Conservation (phyloP, 2,329 filamentous ascomycete genomes). For the Fusarium sp. region DNA sequence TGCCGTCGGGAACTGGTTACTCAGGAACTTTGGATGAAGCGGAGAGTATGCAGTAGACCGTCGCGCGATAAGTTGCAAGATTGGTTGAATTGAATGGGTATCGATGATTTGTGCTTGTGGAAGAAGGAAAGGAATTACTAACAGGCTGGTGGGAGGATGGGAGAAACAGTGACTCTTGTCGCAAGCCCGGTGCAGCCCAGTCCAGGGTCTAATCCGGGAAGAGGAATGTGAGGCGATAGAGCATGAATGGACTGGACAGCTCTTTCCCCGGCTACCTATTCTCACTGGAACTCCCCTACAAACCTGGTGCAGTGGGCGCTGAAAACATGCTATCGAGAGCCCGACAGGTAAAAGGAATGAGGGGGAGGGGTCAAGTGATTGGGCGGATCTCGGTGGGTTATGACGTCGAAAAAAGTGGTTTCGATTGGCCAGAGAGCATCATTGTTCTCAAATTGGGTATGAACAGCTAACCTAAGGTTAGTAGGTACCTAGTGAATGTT, state of each 20-base stretch:
- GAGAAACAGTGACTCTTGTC: constrained; percentile 14
- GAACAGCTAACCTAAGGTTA: not conserved
- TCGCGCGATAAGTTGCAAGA: not conserved
- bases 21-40: constrained; percentile 20
- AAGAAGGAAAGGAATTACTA: constrained; percentile 1
- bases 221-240: constrained; percentile 19
- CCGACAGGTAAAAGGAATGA: constrained; percentile 18
- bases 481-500: not conserved
- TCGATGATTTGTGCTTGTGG: not conserved
- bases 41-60: not conserved
- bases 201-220: constrained; percentile 1
- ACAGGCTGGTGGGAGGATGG: not conserved
- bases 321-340: not conserved
- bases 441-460: constrained; percentile 15
- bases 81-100: not conserved
- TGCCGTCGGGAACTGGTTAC: constrained; percentile 25
- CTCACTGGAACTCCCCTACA: constrained; percentile 6
- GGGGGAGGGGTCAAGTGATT: constrained; percentile 41
- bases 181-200: constrained; percentile 12
- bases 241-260: not conserved
- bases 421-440: constrained; percentile 30
- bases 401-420: constrained; percentile 36
- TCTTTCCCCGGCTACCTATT: not conserved
- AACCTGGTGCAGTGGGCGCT: constrained; percentile 15
- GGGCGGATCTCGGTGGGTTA: constrained; percentile 29